Conservation (phyloP, 345 rosid species). For the Acer negundo region DNA sequence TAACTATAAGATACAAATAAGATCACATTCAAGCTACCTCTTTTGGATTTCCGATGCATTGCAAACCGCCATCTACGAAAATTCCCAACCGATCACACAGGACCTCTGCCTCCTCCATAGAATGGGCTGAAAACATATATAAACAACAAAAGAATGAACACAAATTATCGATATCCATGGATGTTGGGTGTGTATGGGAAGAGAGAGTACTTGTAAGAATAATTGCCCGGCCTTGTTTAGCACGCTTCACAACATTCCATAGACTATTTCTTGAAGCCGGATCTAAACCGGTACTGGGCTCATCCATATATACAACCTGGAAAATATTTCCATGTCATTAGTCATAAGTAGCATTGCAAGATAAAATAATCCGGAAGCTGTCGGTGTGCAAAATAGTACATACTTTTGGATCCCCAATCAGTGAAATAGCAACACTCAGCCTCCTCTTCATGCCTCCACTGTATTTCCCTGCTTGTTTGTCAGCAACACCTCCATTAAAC, state of each 20-base stretch:
- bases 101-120: slow-evolving; percentile 98
- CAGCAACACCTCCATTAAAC: slow-evolving; percentile 79
- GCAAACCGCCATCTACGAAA: slow-evolving; percentile 84
- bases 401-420: slow-evolving; percentile 94
- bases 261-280: slow-evolving; percentile 91
- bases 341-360: slow-evolving; percentile 11
- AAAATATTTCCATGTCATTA: slow-evolving; percentile 9
- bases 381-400: slow-evolving; percentile 3
- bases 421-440: slow-evolving; percentile 94
- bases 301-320: slow-evolving; percentile 98
- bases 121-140: slow-evolving; percentile 62
- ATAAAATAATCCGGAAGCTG: slow-evolving; percentile 4
- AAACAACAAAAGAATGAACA: not conserved
- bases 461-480: slow-evolving; percentile 85
- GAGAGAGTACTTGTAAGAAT: slow-evolving; percentile 71
- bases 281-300: slow-evolving; percentile 97
- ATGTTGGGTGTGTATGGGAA: not conserved
- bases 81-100: slow-evolving; percentile 89
- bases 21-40: slow-evolving; percentile 43
- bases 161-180: not conserved
- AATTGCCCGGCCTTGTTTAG: slow-evolving; percentile 77
- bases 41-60: slow-evolving; percentile 92
- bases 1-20: not conserved
- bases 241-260: slow-evolving; percentile 88
- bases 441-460: slow-evolving; percentile 99